These are phyloP conservation scores for Coniochaeta ligniaria DNA, from an alignment of 2,329 filamentous ascomycete genomes.

Conservation along the genomic window DNA sequence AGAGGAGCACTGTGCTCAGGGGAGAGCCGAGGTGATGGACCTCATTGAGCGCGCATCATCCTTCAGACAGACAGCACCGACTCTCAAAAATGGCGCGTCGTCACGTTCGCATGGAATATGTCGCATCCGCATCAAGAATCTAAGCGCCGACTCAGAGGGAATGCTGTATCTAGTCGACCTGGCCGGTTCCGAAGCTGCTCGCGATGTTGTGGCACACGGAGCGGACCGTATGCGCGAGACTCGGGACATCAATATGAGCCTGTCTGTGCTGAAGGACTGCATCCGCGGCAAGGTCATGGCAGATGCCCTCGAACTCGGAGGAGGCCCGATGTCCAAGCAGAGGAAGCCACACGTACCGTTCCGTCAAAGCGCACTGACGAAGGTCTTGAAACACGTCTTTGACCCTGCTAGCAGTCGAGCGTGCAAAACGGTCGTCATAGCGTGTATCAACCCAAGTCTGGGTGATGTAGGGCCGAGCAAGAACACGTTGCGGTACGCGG, in stretches of 20 bases:
- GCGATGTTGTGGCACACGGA: constrained; percentile 30
- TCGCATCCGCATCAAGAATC: constrained; percentile 33
- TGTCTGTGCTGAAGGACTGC: constrained; percentile 44
- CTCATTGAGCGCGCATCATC: constrained; percentile 28
- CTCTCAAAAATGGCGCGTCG: constrained; percentile 37
- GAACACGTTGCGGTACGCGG: constrained; percentile 41
- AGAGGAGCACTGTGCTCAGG: constrained; percentile 25
- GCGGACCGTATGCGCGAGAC: constrained; percentile 37
- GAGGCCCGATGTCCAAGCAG: constrained; percentile 6
- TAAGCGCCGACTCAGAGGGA: constrained; percentile 24
- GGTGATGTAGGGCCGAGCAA: constrained; percentile 34
- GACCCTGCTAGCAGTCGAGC: constrained; percentile 29
- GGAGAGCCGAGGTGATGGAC: constrained; percentile 19
- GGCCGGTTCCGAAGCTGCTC: constrained; percentile 39
- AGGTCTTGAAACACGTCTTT: constrained; percentile 41
- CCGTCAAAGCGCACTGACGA: constrained; percentile 37
- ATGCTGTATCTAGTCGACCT: constrained; percentile 39
- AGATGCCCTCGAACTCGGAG: not conserved
- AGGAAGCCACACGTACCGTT: constrained; percentile 35
- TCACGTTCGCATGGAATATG: constrained; percentile 42
- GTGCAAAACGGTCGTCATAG: constrained; percentile 37
- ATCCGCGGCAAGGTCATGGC: constrained; percentile 32
- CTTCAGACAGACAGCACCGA: constrained; percentile 33
- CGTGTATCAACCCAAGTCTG: constrained; percentile 39
- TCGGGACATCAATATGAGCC: constrained; percentile 38